These are phyloP conservation scores for Lentinus brumalis DNA, from an alignment of 768 basidiomycete genomes.

Conservation along the genomic window DNA sequence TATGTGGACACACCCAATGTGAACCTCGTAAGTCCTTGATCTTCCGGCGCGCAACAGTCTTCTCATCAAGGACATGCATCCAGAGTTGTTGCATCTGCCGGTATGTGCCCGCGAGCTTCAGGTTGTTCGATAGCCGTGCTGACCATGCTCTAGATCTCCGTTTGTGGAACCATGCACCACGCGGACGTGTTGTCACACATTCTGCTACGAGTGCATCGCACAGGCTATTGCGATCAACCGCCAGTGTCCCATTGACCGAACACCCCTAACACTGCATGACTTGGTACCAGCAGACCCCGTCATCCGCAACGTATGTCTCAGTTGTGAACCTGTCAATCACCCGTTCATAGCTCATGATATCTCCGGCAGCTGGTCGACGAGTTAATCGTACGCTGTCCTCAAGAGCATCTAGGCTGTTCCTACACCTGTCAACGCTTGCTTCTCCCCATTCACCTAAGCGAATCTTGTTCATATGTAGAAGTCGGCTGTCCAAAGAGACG, in stretches of 20 bases:
- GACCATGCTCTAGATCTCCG: slow-evolving; percentile 41
- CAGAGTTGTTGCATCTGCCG: slow-evolving; percentile 81
- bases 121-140: slow-evolving; percentile 43
- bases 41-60: background rate
- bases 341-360: background rate
- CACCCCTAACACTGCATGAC: slow-evolving; percentile 57
- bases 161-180: slow-evolving; percentile 79
- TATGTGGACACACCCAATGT: slow-evolving; percentile 65
- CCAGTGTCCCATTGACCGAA: slow-evolving; percentile 86
- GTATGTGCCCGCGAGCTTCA: slow-evolving; percentile 34
- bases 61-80: slow-evolving; percentile 7
- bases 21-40: slow-evolving; percentile 57
- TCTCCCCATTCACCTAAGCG: slow-evolving; percentile 61
- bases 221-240: slow-evolving; percentile 65
- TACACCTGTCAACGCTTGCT: slow-evolving; percentile 69
- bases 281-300: slow-evolving; percentile 72
- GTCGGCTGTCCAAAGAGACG: slow-evolving; percentile 50
- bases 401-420: slow-evolving; percentile 58
- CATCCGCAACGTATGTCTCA: slow-evolving; percentile 64
- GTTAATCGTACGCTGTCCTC: slow-evolving; percentile 70
- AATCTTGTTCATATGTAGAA: slow-evolving; percentile 59
- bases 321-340: background rate
- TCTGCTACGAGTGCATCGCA: slow-evolving; percentile 82
- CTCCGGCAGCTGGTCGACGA: slow-evolving; percentile 75
- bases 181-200: slow-evolving; percentile 79